Evolutionary conservation across 2,329 filamentous ascomycete genomes (phyloP).

Genomic region (Cladophialophora chaetospira): DNA sequence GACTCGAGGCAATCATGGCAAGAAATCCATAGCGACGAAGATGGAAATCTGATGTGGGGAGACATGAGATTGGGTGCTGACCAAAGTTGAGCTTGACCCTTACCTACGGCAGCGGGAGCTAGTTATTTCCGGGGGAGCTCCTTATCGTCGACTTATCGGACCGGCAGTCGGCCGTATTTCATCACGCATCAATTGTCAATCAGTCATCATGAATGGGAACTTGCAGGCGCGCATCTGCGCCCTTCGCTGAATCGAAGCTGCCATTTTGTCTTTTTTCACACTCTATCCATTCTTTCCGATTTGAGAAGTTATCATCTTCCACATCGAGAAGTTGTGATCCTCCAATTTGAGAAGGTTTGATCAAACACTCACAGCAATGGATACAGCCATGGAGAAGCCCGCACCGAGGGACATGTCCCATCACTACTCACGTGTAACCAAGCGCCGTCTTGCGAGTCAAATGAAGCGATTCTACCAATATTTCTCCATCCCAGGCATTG

Average conservation of each 20-base stretch:
- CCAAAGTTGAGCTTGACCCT: not conserved
- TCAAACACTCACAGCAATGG: conserved; percentile 14
- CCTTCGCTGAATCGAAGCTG: not conserved
- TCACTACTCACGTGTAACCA: conserved; percentile 71
- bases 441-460: conserved; percentile 62
- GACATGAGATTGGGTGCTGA: not conserved
- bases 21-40: no score
- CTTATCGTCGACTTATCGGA: conserved; percentile 17
- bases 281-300: no score
- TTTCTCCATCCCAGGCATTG: conserved; percentile 66
- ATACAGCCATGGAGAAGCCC: conserved; percentile 39
- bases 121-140: not conserved
- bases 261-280: no score
- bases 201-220: conserved; percentile 11
- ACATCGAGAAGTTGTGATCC: no score
- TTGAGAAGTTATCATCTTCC: no score
- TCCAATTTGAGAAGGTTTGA: not conserved
- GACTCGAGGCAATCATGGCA: no score
- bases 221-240: not conserved
- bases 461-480: conserved; percentile 88
- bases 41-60: not conserved
- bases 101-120: conserved; percentile 5
- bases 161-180: conserved; percentile 6
- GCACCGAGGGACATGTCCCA: conserved; percentile 75
- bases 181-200: conserved; percentile 1